Conservation (phyloP, 192 early-diverging fungal genomes). For the Coemansia sp. region DNA sequence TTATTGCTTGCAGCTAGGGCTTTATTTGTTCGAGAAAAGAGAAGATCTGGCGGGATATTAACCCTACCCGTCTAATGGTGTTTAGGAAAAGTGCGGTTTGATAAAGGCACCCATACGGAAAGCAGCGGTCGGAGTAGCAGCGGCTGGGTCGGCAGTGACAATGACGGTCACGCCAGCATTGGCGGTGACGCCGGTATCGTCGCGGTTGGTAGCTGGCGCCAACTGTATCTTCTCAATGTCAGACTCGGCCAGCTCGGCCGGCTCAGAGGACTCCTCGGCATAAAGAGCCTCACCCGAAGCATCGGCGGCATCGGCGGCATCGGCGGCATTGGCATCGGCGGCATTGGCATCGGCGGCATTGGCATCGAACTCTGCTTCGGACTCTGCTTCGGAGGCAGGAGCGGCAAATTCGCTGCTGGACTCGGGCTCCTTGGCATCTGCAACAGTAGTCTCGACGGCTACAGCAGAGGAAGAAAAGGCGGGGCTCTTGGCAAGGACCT, state of each 20-base stretch:
- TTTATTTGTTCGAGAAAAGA: no score
- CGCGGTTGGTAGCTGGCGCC: background rate
- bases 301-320: no score
- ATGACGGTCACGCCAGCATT: background rate
- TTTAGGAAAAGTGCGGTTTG: background rate
- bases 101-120: constrained; percentile 1
- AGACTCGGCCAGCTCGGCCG: background rate
- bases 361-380: no score
- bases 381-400: no score
- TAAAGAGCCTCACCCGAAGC: background rate
- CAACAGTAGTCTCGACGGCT: background rate
- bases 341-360: no score
- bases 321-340: no score
- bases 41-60: no score
- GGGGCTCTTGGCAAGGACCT: background rate
- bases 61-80: no score
- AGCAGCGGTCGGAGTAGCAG: background rate
- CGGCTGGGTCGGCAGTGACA: background rate
- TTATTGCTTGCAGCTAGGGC: no score
- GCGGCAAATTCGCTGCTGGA: no score
- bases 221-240: background rate
- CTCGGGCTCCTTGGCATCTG: background rate
- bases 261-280: background rate
- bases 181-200: background rate
- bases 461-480: background rate